Evolutionary conservation across 176 grass and related monocot species (phyloP).

Genomic region (Zoysia pacifica): DNA sequence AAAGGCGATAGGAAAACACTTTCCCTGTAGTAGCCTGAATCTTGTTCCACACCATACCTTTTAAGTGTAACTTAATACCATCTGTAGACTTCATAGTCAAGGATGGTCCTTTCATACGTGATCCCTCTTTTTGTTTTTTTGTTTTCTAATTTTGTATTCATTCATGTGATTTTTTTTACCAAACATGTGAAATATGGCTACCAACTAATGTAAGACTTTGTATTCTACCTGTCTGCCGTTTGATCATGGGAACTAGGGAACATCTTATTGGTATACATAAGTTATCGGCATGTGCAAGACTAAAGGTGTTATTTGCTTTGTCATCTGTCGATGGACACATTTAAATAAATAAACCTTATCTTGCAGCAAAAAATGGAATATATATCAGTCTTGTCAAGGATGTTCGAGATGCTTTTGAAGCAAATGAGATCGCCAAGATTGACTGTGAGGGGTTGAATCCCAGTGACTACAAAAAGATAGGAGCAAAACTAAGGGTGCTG

Average conservation of each 20-base stretch:
- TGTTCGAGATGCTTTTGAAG: conserved; percentile 86
- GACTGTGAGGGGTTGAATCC: conserved; percentile 85
- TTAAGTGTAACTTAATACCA: not conserved
- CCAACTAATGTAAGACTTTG: conserved; percentile 8
- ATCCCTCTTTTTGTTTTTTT: conserved; percentile 14
- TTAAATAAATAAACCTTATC: conserved; percentile 11
- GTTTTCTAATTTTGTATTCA: not conserved
- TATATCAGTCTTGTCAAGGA: conserved; percentile 90
- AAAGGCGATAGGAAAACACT: not conserved
- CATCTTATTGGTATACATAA: not conserved
- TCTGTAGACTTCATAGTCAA: not conserved
- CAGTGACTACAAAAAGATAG: conserved; percentile 99
- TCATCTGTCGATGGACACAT: conserved; percentile 12
- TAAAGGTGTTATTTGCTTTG: conserved; percentile 10
- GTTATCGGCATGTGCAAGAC: conserved; percentile 12
- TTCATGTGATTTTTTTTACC: not conserved
- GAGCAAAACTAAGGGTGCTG: conserved; percentile 86
- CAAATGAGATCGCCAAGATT: conserved; percentile 75
- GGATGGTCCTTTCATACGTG: not conserved
- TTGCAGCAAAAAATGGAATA: conserved; percentile 93
- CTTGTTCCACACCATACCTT: conserved; percentile 1
- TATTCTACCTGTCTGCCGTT: not conserved
- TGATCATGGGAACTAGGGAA: conserved; percentile 6
- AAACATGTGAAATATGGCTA: not conserved
- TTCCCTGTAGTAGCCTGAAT: conserved; percentile 2